Base-by-base conservation (phyloP, 768 basidiomycete species). In the Rhizopogon salebrosus region DNA sequence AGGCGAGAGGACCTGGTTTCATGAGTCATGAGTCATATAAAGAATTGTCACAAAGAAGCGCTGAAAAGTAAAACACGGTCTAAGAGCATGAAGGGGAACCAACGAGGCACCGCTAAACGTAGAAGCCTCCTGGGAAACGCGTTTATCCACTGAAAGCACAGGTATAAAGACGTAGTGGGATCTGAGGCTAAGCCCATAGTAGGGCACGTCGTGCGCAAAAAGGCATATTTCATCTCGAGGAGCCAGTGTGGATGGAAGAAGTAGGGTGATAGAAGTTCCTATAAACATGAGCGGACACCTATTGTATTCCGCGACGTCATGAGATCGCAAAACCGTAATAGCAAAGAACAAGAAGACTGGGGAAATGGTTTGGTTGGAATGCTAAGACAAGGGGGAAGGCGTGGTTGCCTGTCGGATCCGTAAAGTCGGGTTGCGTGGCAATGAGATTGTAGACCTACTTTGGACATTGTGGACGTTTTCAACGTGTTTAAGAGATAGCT, bases 401-500 rank as follows among this genome's bases (percentile, higher is more conserved):
- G 54, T 58, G 51, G 51, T 48, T 35, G 18, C 57, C 54, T 52
- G 51, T 46, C 54, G 57, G 57, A 40, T 57, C 57, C 57, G 54
- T 49, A 46, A 34, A 29, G 31, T 34, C 45, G 31, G 45, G 45
- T 46, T 52, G 53, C 48, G 49, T 56, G 56, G 49, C 48, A 48
- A 57, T 57, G 46, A 50, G 36, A 46, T 46, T 43, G 45, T 48
- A 20, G 31, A 35, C 42, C 46, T 39, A 52, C 54, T 54, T 55
- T 51, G 49, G 54, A 42, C 46, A 52, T 51, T 54, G 57, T 54
- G 53, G 56, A 55, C 53, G 58, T 39, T 54, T 60, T 57, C 58
- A 60, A 60, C 58, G 58, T 60, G 58, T 59, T 54, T 45, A 35
- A 38, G 29, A 48, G 51, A 52, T 49, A 48, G 41, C 34, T 43